A percentile compares a stretch with the other conserved stretches of the same genome.
These are phyloP conservation scores for Pleurotus ostreatus DNA, from an alignment of 768 basidiomycete genomes.

Conservation along the genomic window DNA sequence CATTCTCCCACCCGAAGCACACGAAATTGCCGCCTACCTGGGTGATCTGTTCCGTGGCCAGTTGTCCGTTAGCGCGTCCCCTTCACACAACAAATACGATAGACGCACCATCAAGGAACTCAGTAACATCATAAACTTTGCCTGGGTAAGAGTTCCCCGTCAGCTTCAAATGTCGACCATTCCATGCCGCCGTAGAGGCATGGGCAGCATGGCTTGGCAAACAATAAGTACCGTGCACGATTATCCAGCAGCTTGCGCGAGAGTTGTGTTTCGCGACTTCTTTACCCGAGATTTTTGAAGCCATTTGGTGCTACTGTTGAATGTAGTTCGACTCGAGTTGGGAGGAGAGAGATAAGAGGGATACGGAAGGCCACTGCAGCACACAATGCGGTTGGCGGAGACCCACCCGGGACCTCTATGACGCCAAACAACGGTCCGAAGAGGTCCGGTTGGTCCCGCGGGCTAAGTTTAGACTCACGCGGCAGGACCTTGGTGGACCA, in stretches of 20 bases:
- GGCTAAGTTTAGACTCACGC: no score
- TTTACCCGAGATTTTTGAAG: slow-evolving; percentile 33
- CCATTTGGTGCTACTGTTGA: no score
- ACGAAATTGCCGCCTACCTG: neutral
- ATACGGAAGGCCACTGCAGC: neutral
- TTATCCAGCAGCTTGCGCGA: slow-evolving; percentile 74
- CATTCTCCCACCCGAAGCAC: neutral
- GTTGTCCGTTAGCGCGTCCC: no score
- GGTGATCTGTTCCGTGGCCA: neutral
- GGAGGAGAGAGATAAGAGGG: neutral
- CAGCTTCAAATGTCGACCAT: slow-evolving; percentile 10
- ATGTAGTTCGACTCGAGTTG: slow-evolving; percentile 1
- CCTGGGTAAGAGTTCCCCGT: slow-evolving; percentile 30
- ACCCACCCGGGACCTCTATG: no score
- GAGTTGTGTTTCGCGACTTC: slow-evolving; percentile 53
- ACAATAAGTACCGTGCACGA: slow-evolving; percentile 61
- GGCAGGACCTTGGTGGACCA: no score
- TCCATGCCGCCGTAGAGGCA: neutral
- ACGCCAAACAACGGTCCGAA: no score
- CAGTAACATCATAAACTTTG: slow-evolving; percentile 76
- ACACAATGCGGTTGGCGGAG: no score
- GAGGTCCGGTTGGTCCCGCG: no score
- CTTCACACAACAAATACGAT: neutral
- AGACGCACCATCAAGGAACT: slow-evolving; percentile 62
- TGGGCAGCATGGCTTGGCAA: neutral